A percentile compares a stretch with the other conserved stretches of the same genome.
Conservation (phyloP, 2,329 filamentous ascomycete genomes). For the Hypoxylon rubiginosum region DNA sequence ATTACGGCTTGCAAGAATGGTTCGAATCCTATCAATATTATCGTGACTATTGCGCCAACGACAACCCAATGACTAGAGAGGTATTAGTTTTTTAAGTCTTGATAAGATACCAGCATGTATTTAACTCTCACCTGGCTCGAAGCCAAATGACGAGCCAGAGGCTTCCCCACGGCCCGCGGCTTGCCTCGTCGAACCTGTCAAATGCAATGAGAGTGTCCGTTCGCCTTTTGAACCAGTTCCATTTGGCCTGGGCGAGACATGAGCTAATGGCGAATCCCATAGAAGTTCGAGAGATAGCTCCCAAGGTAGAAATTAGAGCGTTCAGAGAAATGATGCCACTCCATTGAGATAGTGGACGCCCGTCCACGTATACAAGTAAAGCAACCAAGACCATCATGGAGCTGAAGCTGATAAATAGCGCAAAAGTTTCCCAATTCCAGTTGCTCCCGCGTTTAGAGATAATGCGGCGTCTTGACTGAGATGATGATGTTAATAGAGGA, state of each 20-base stretch:
- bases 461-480: not conserved
- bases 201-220: constrained; percentile 39
- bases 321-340: constrained; percentile 38
- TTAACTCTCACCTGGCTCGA: constrained; percentile 29
- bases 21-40: constrained; percentile 38
- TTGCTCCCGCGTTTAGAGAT: constrained; percentile 21
- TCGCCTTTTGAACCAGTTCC: constrained; percentile 43
- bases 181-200: constrained; percentile 47
- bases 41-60: constrained; percentile 32
- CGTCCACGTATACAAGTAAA: constrained; percentile 31
- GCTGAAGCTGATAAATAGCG: constrained; percentile 25
- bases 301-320: constrained; percentile 39
- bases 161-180: constrained; percentile 42
- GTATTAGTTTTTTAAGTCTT: not conserved
- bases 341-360: constrained; percentile 31
- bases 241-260: constrained; percentile 45
- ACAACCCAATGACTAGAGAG: constrained; percentile 33
- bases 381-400: constrained; percentile 29
- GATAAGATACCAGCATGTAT: not conserved
- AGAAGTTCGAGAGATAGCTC: constrained; percentile 33
- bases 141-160: constrained; percentile 42
- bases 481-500: not conserved
- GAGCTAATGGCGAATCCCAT: constrained; percentile 45
- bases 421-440: constrained; percentile 15
- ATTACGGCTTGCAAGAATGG: constrained; percentile 44